Conservation (phyloP, 257 asterid genomes). For the Marsdenia floribunda region DNA sequence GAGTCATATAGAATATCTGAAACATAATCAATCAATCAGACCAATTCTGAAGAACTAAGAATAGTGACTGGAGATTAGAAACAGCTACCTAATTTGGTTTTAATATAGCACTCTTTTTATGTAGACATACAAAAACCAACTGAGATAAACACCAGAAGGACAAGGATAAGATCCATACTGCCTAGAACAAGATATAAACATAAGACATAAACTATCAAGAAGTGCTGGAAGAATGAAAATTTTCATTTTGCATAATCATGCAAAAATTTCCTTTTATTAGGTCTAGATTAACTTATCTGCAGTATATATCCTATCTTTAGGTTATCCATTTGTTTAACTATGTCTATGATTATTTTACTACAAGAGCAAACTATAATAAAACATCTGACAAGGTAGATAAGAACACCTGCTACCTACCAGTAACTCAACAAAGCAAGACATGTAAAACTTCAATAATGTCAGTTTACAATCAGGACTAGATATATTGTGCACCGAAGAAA, state of each 20-base stretch:
- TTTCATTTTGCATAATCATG: neutral
- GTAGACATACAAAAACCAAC: neutral
- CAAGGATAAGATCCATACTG: neutral
- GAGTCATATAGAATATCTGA: constrained; percentile 93
- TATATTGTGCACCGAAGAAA: neutral
- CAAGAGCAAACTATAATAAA: neutral
- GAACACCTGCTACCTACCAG: neutral
- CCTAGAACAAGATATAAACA: neutral
- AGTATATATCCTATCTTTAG: neutral
- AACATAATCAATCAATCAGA: constrained; percentile 3
- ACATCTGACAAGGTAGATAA: neutral
- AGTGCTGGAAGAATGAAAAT: neutral
- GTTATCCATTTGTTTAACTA: neutral
- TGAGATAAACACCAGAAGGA: neutral
- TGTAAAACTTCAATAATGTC: neutral
- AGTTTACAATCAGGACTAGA: neutral
- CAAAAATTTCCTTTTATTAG: neutral
- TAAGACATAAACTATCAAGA: neutral
- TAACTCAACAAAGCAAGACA: neutral
- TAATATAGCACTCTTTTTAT: neutral
- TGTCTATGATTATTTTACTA: neutral
- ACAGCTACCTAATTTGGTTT: neutral
- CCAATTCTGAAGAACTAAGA: neutral
- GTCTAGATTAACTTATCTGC: neutral
- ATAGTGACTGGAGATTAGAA: neutral